phyloP scores from a whole-genome alignment of 345 rosid species.

The Citropsis articulata region DNA sequence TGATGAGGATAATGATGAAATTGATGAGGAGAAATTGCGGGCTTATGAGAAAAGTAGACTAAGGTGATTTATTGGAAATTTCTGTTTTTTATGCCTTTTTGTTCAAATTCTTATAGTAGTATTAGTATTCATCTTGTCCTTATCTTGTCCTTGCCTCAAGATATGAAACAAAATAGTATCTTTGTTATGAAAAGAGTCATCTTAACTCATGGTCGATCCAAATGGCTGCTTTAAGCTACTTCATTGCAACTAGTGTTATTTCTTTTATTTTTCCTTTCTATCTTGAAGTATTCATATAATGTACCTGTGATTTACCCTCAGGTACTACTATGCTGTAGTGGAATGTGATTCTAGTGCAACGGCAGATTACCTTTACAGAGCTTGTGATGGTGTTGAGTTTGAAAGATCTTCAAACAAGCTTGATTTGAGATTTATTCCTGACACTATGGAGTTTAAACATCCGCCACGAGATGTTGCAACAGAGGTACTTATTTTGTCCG shows the following conservation, averaged over 20 bases:
- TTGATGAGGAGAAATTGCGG: constrained; percentile 60
- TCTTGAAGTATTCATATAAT: not conserved
- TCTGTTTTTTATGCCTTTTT: not conserved
- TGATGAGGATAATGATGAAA: constrained; percentile 44
- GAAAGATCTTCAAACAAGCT: constrained; percentile 92
- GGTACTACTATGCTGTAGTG: constrained; percentile 84
- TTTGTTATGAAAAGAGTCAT: not conserved
- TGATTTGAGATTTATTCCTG: constrained; percentile 91
- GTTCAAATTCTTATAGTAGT: not conserved
- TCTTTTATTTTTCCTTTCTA: not conserved
- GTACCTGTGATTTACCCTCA: constrained; percentile 13
- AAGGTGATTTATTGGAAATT: constrained; percentile 41
- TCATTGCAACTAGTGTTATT: not conserved
- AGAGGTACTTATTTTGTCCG: constrained; percentile 49
- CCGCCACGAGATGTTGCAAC: constrained; percentile 82
- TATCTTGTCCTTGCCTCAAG: not conserved
- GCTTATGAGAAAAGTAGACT: constrained; percentile 78
- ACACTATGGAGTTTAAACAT: constrained; percentile 84
- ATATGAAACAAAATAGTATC: not conserved
- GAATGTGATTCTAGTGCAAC: constrained; percentile 85
- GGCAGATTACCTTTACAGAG: constrained; percentile 73
- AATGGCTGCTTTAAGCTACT: not conserved
- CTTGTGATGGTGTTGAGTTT: constrained; percentile 87
- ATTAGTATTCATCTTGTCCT: accelerated
- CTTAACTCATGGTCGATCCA: not conserved